Evolutionary conservation across 495 filamentous ascomycete genomes (phyloP).

Genomic region (Neurospora sp.): DNA sequence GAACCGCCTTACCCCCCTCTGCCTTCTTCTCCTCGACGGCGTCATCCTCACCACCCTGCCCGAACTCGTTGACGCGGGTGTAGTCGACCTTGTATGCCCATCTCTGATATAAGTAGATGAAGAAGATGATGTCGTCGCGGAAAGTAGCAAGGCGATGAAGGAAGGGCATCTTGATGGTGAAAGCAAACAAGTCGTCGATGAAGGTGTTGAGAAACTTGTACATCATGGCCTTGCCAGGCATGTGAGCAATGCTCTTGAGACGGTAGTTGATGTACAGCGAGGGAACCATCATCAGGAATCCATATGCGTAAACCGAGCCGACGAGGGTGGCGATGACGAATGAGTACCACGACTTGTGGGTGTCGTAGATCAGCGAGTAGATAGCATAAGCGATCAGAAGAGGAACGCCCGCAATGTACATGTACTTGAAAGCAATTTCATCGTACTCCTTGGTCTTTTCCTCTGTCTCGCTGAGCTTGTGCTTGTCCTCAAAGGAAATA

Average conservation of each 20-base stretch:
- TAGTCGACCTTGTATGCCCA: constrained; percentile 91
- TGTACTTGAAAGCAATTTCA: constrained; percentile 91
- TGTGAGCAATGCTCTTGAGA: constrained; percentile 91
- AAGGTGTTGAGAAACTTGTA: constrained; percentile 90
- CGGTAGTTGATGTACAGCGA: constrained; percentile 97
- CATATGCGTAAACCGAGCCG: constrained; percentile 93
- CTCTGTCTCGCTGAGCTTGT: constrained; percentile 88
- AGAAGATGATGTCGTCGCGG: constrained; percentile 95
- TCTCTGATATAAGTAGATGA: constrained; percentile 93
- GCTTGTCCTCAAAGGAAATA: constrained; percentile 90
- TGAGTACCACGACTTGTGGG: constrained; percentile 96
- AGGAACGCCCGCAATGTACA: constrained; percentile 85
- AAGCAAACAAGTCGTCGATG: constrained; percentile 72
- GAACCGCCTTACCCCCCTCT: constrained; percentile 13
- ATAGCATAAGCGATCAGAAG: constrained; percentile 78
- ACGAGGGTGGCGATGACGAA: constrained; percentile 86
- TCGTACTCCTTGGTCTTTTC: constrained; percentile 98
- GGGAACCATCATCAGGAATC: constrained; percentile 99
- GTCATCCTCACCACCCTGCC: constrained; percentile 86
- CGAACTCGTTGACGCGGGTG: constrained; percentile 91
- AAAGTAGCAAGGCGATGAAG: constrained; percentile 91
- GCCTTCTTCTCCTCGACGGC: constrained; percentile 44
- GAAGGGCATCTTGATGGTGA: constrained; percentile 98
- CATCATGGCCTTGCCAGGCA: constrained; percentile 91
- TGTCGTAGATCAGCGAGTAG: constrained; percentile 87